phyloP scores from a whole-genome alignment of 2,329 filamentous ascomycete species.

The Aphanoascus verrucosus region DNA sequence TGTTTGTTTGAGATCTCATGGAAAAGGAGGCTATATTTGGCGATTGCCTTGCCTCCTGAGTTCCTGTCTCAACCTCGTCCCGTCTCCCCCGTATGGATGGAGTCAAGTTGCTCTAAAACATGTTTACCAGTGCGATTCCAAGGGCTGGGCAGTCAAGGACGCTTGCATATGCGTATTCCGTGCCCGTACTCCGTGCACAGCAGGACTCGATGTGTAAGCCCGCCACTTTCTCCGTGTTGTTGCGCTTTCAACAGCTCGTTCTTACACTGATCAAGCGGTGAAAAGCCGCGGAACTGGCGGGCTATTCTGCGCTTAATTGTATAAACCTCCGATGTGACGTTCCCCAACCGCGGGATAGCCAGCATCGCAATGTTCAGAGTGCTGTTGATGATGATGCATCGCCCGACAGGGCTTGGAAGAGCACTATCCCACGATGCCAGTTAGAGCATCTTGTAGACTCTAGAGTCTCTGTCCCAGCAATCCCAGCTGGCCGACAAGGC shows the following conservation, averaged over 20 bases:
- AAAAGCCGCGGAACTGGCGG: neutral
- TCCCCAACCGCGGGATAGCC: neutral
- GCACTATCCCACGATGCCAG: neutral
- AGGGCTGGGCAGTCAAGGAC: neutral
- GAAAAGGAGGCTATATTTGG: neutral
- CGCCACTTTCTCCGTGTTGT: neutral
- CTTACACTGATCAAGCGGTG: neutral
- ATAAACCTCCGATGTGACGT: neutral
- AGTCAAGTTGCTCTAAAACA: neutral
- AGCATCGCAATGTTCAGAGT: neutral
- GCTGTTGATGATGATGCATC: neutral
- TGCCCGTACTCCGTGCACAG: neutral
- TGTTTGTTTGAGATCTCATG: neutral
- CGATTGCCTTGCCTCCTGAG: neutral
- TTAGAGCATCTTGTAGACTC: neutral
- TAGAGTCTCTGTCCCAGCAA: neutral
- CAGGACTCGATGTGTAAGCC: constrained; percentile 4
- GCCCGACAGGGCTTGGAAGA: neutral
- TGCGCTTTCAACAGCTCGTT: neutral
- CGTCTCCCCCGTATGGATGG: neutral
- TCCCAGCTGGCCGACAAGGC: neutral
- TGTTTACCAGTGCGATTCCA: neutral
- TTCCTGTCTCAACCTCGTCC: neutral
- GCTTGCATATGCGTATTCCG: neutral
- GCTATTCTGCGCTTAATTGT: neutral